Base-by-base conservation (phyloP, 768 basidiomycete genomes). In the Podaxis rugospora region DNA sequence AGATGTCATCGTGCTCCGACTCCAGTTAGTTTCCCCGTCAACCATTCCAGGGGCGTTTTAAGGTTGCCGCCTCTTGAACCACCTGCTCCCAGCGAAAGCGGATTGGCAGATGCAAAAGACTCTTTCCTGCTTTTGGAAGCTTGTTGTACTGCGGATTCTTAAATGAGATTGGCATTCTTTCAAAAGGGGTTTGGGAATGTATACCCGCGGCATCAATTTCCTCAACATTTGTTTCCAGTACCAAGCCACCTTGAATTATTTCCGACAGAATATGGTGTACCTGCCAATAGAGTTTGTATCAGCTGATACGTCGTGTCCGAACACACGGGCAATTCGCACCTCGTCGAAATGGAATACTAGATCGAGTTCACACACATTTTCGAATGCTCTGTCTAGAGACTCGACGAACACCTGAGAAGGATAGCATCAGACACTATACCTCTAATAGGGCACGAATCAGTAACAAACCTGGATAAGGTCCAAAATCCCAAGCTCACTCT, bases 281-380 rank as follows among this genome's bases (percentile, higher is more conserved):
- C 94, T 96, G 32, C 36, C 46, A 18, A 57, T 28, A 60, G 36
- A 50, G 2, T 3, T 21, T 57, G 13, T 13, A n/a, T 9, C 46
- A 37, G 46, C 50, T 57, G 10, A 2, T 23, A 55, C 50, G 21
- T 16, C 21, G 47, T 27, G 10, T n/a, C 18, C 14, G 35, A 32
- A 56, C 49, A 9, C 7, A 27, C 51, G 52, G 10, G 32, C 16
- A 9, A 53, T 35, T 65, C 81, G 35, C 66, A 93, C 95, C 81
- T 98, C 95, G 72, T 98, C 97, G 68, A 98, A 99, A 72, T 98
- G 95, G 73, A 98, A 99, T 54, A 99, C 95, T 11, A 99, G 82
- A 72, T 99, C 97, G 49, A 99, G 79, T 73, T 99, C 97, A 74
- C 97, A 98, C 0, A 99, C 97, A 68, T 98, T 98, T 78, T 97